Evolutionary conservation across 805 yeast genomes (phyloP), one percentile per base, ranked within the genome.

Genomic region (Wickerhamiella siamensis): DNA sequence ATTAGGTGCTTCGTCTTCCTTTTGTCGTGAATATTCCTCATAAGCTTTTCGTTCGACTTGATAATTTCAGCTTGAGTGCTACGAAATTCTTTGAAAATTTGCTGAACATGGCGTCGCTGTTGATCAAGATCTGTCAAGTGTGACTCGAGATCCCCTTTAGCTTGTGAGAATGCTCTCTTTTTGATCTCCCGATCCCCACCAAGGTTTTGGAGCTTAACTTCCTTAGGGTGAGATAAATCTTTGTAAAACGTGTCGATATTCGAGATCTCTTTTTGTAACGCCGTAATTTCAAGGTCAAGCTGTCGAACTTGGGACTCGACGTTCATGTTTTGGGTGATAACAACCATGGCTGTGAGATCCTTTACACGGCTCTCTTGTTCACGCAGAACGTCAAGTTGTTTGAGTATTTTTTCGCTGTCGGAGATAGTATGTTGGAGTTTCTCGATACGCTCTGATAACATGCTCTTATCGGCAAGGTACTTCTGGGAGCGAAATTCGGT

Each of bases 401-500:
- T 56, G 50, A 26, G 41, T 38, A 15, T 57, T 54, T 37, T 61
- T 49, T 40, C 52, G 37, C 29, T 48, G 43, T 33, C 58, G 50
- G 55, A 67, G 39, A 41, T 42, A 16, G 34, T 39, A n/a, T 31
- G 42, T 33, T 45, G 33, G 18, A 41, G 35, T 33, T 37, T 24
- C 20, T 40, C 45, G 19, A 49, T 40, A 15, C 33, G 39, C 8
- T 18, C 16, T 48, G 59, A 42, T 57, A 57, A 41, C 64, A 70
- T 57, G 48, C 55, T 80, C 41, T 69, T 71, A 26, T 62, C 67
- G 38, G 66, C 62, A 29, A 71, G 52, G 15, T 55, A 68, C 5
- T 50, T 51, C 4, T 54, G 48, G 31, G 74, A 57, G 9, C 54
- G 49, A 4, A 49, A 56, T 49, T 82, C 83, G 10, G 73, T 61